These are phyloP conservation scores for Venturia pyrina DNA, from an alignment of 2,329 filamentous ascomycete species.

Conservation along the genomic window DNA sequence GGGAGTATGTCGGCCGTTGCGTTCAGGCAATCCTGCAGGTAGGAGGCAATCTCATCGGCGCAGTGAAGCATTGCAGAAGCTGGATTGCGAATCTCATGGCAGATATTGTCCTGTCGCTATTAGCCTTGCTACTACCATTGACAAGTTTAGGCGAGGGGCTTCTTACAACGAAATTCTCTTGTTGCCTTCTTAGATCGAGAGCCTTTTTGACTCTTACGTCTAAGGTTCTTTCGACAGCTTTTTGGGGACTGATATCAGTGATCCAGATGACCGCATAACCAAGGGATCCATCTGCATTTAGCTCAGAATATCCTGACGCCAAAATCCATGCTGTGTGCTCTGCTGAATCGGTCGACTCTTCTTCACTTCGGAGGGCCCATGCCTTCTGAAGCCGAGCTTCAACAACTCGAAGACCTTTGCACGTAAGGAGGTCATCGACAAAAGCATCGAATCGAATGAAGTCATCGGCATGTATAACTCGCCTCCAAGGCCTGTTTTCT, in stretches of 20 bases:
- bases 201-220: conserved; percentile 8
- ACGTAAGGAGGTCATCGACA: conserved; percentile 5
- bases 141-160: too few relatives aligned
- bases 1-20: neutral
- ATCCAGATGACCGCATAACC: conserved; percentile 12
- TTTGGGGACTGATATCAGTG: conserved; percentile 13
- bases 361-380: neutral
- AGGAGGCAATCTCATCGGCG: conserved; percentile 1
- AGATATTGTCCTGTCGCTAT: neutral
- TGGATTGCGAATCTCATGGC: conserved; percentile 10
- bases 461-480: conserved; percentile 7
- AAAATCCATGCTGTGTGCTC: conserved; percentile 12
- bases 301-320: conserved; percentile 11
- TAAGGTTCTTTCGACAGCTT: conserved; percentile 4
- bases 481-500: neutral
- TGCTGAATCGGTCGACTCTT: neutral
- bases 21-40: neutral
- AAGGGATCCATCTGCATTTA: conserved; percentile 7
- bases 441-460: neutral
- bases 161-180: conserved; percentile 6
- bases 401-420: conserved; percentile 7
- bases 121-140: neutral
- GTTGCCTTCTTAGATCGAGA: conserved; percentile 5
- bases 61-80: conserved; percentile 8
- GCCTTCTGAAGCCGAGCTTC: conserved; percentile 1